phyloP scores from a whole-genome alignment of 768 basidiomycete species.

The Brasilioporus rufonigricans region DNA sequence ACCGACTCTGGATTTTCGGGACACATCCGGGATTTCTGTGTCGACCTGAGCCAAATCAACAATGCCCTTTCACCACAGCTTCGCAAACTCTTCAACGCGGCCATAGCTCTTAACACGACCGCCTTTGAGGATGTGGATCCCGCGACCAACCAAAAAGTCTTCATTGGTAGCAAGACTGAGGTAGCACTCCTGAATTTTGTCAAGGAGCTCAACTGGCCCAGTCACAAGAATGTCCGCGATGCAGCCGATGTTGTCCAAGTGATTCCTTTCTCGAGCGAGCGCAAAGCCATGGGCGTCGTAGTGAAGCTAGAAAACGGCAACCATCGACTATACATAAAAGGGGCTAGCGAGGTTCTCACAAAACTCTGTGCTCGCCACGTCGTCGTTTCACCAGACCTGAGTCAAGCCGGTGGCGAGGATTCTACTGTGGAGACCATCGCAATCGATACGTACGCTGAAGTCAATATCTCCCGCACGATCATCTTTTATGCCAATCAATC shows the following conservation, averaged over 20 bases:
- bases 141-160: constrained; percentile 55
- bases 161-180: constrained; percentile 95
- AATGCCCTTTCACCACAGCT: constrained; percentile 58
- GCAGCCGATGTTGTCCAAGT: constrained; percentile 67
- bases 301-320: constrained; percentile 51
- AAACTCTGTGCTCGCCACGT: constrained; percentile 75
- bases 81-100: constrained; percentile 70
- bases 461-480: constrained; percentile 90
- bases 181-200: constrained; percentile 86
- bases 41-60: constrained; percentile 76
- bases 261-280: constrained; percentile 91
- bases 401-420: constrained; percentile 16
- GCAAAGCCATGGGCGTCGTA: constrained; percentile 94
- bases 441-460: constrained; percentile 66
- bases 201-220: constrained; percentile 73
- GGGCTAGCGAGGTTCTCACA: constrained; percentile 90
- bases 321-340: constrained; percentile 82
- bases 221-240: constrained; percentile 68
- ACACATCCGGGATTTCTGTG: constrained; percentile 73
- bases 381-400: constrained; percentile 45
- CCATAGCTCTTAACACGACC: constrained; percentile 90
- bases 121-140: constrained; percentile 84
- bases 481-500: constrained; percentile 98
- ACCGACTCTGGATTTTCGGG: constrained; percentile 34
- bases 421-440: constrained; percentile 49